phyloP scores from a whole-genome alignment of 805 yeast genomes.

The Clavispora phyllophila region DNA sequence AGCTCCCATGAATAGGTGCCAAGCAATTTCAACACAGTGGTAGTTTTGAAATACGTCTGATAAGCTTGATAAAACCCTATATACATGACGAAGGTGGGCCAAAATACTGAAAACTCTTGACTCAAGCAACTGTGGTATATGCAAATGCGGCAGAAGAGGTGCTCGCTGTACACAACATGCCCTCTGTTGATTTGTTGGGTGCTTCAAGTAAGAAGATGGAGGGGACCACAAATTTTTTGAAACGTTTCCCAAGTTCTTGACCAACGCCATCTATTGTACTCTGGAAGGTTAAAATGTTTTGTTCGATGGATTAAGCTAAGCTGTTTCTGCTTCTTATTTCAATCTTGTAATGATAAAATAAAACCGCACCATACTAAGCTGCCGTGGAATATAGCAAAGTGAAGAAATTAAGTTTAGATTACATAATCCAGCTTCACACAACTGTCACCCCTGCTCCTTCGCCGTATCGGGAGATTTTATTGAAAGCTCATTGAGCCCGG shows the following conservation, averaged over 20 bases:
- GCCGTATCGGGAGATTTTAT: too few relatives aligned
- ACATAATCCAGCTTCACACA: background rate
- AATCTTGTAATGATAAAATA: conserved; percentile 42
- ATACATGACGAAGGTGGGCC: too few relatives aligned
- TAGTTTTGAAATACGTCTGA: too few relatives aligned
- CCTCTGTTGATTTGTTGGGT: conserved; percentile 53
- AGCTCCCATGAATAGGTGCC: too few relatives aligned
- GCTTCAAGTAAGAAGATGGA: conserved; percentile 32
- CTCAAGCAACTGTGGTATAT: conserved; percentile 44
- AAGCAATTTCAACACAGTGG: too few relatives aligned
- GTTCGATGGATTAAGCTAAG: conserved; percentile 37
- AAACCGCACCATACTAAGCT: conserved; percentile 39
- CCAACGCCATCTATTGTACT: conserved; percentile 59
- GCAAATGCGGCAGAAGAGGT: conserved; percentile 44
- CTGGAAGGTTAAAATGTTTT: conserved; percentile 49
- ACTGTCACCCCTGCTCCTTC: too few relatives aligned
- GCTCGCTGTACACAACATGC: conserved; percentile 44
- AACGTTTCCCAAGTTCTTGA: conserved; percentile 19
- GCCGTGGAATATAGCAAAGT: conserved; percentile 16
- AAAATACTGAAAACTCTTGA: too few relatives aligned
- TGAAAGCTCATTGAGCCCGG: too few relatives aligned
- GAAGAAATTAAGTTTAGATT: conserved; percentile 5
- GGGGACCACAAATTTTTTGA: conserved; percentile 29
- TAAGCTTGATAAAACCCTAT: too few relatives aligned
- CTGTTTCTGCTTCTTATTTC: conserved; percentile 43